Evolutionary conservation across 352 stramenopile species (phyloP).

Genomic region (Albugo candida): DNA sequence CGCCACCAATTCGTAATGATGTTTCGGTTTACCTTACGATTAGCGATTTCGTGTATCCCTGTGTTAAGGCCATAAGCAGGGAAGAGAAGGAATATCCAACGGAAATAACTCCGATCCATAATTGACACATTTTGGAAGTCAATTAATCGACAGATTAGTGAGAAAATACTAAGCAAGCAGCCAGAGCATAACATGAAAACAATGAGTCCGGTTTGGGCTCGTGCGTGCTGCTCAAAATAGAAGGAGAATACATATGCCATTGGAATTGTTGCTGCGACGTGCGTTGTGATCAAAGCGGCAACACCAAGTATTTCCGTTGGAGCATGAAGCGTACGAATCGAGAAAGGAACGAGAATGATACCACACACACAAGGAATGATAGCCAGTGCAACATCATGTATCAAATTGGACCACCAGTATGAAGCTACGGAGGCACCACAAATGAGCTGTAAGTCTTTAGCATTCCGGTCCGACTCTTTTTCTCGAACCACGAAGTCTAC

Average conservation of each 20-base stretch:
- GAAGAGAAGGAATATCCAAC: slow-evolving; percentile 53
- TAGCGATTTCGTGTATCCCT: slow-evolving; percentile 49
- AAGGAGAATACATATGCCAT: slow-evolving; percentile 43
- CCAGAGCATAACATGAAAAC: slow-evolving; percentile 36
- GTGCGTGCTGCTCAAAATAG: slow-evolving; percentile 35
- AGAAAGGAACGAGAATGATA: slow-evolving; percentile 19
- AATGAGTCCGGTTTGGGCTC: slow-evolving; percentile 41
- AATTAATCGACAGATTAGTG: slow-evolving; percentile 49
- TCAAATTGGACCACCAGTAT: slow-evolving; percentile 42
- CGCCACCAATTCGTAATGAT: slow-evolving; percentile 17
- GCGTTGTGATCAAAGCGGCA: slow-evolving; percentile 17
- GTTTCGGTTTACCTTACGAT: slow-evolving; percentile 37
- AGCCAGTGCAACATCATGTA: slow-evolving; percentile 28
- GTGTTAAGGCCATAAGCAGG: slow-evolving; percentile 48
- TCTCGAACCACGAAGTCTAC: slow-evolving; percentile 45
- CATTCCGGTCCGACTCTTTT: slow-evolving; percentile 41
- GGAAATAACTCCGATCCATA: slow-evolving; percentile 44
- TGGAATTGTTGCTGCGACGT: slow-evolving; percentile 27
- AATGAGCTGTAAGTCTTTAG: slow-evolving; percentile 42
- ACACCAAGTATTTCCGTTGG: slow-evolving; percentile 20
- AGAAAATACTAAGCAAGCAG: slow-evolving; percentile 52
- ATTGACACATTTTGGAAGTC: slow-evolving; percentile 27
- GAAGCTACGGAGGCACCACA: slow-evolving; percentile 24
- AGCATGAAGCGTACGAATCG: slow-evolving; percentile 12
- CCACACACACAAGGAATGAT: slow-evolving; percentile 19